Percentiles rank a stretch among this genome's conserved stretches.
Conservation (phyloP, 495 filamentous ascomycete species). For the Penicillium simplicissimum region DNA sequence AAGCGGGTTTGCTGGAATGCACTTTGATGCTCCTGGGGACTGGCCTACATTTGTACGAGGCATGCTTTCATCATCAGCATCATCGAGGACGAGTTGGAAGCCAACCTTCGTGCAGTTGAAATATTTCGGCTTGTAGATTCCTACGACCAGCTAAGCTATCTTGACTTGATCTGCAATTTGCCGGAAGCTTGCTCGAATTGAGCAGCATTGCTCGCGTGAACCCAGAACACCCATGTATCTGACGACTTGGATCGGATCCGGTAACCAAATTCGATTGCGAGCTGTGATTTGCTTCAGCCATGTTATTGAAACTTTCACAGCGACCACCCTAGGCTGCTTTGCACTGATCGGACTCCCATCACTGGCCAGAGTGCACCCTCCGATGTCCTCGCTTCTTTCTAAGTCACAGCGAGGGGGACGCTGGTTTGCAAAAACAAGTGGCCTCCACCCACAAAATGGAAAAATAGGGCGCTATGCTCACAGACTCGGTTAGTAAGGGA, state of each 20-base stretch:
- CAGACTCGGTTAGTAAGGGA: neutral
- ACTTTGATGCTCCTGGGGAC: neutral
- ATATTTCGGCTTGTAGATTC: constrained; percentile 41
- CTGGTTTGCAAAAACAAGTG: too few species aligned
- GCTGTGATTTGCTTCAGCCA: too few species aligned
- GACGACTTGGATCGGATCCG: too few species aligned
- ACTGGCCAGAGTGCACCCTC: too few species aligned
- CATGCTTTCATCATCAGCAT: constrained; percentile 19
- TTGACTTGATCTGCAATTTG: constrained; percentile 23
- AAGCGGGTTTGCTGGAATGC: neutral
- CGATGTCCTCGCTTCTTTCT: too few species aligned
- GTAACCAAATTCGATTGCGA: too few species aligned
- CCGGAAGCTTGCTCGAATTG: too few species aligned
- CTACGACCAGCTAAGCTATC: constrained; percentile 33
- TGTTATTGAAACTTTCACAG: too few species aligned
- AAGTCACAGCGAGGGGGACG: too few species aligned
- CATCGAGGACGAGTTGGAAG: constrained; percentile 10
- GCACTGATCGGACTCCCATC: constrained; percentile 9
- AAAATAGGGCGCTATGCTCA: neutral
- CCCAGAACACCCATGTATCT: too few species aligned
- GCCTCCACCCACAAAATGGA: neutral
- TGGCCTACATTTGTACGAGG: constrained; percentile 16
- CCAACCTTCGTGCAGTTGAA: constrained; percentile 39
- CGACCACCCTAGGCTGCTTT: too few species aligned
- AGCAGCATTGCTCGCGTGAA: too few species aligned